Percentiles rank a stretch among this genome's conserved stretches.
phyloP scores from a whole-genome alignment of 257 asterid species.

The Solanum pinnatisectum region DNA sequence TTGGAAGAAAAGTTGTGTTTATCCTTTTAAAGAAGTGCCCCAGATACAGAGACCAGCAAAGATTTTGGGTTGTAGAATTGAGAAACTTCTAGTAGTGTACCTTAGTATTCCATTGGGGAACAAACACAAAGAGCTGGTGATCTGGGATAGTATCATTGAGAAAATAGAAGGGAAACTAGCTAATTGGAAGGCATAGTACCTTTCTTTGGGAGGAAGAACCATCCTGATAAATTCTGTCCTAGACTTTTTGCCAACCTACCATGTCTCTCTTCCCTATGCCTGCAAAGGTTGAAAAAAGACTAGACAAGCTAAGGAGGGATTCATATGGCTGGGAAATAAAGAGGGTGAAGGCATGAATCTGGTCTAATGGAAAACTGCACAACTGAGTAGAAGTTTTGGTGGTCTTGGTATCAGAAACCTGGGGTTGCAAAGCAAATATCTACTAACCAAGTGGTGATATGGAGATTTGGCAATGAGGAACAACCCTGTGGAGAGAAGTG shows the following conservation, averaged over 20 bases:
- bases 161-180: neutral
- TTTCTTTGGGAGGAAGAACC: neutral
- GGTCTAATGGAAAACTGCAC: neutral
- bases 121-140: neutral
- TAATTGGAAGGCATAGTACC: neutral
- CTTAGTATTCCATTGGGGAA: neutral
- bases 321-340: neutral
- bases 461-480: neutral
- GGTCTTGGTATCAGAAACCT: neutral
- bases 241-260: neutral
- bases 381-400: neutral
- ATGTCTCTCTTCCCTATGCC: neutral
- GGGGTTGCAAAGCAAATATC: neutral
- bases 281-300: neutral
- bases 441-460: neutral
- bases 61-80: neutral
- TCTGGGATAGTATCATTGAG: neutral
- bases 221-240: neutral
- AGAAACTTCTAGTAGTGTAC: neutral
- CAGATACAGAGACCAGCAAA: neutral
- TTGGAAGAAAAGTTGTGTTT: neutral
- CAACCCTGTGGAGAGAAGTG: neutral
- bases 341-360: neutral
- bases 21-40: neutral
- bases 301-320: neutral